Evolutionary conservation across 2,329 filamentous ascomycete species (phyloP).

Genomic region (Mollisiaceae sp.): DNA sequence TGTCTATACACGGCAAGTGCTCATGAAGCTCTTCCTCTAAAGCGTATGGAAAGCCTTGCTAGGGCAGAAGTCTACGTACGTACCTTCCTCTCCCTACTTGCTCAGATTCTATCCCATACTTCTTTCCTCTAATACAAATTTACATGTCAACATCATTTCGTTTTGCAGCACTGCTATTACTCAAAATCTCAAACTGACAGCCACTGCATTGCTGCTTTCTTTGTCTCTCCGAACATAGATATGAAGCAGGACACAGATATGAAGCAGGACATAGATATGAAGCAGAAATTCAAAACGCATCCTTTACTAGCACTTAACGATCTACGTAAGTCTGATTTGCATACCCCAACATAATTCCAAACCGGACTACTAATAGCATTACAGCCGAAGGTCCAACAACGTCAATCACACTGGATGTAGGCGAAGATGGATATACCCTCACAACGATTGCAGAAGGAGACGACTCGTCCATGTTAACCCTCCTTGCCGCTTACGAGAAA

Average conservation of each 20-base stretch:
- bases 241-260: not conserved
- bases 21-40: not conserved
- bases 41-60: not conserved
- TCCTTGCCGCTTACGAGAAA: not conserved
- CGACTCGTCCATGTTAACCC: not conserved
- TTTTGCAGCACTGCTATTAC: not conserved
- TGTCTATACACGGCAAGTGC: not conserved
- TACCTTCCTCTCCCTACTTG: not conserved
- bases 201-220: no score
- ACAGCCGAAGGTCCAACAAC: not conserved
- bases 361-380: not conserved
- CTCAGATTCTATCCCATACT: not conserved
- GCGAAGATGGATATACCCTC: not conserved
- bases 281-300: not conserved
- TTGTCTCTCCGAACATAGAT: no score
- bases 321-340: not conserved
- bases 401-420: slow-evolving; percentile 6
- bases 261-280: not conserved
- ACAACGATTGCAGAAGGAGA: slow-evolving; percentile 1
- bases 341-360: not conserved
- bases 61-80: not conserved
- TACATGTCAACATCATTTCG: not conserved
- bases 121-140: not conserved
- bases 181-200: not conserved
- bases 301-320: not conserved